Evolutionary conservation across 805 yeast genomes (phyloP), one percentile per base, ranked within the genome.

Genomic region (Ogataea paraovalis): DNA sequence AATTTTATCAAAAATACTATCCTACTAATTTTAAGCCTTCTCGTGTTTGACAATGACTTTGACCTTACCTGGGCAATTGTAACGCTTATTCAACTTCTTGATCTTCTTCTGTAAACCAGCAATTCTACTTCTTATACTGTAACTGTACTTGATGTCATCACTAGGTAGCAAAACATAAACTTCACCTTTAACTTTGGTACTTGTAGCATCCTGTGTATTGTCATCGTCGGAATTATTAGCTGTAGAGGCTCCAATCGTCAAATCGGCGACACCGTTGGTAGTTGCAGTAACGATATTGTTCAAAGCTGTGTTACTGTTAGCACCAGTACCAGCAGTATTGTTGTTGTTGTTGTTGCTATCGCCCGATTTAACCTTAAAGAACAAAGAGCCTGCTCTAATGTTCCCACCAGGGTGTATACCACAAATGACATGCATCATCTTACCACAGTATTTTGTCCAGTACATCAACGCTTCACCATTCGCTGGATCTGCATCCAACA

Each of bases 371-470:
- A 62, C 69, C 58, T 70, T 71, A 66, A 74, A 79, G 49, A 69
- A 70, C 59, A 74, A 75, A 14, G 76, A 74, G 22, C 80, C 80
- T 28, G 80, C 85, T 55, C 86, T 73, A 25, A 85, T 82, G 58
- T 81, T 82, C 19, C 91, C 92, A 48, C 90, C 90, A 5, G 92
- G 92, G 62, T 82, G 86, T 45, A 85, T 84, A 62, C 89, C 89
- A 62, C 91, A 85, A 40, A 85, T 78, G 41, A 85, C 85, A 62
- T 80, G 83, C 87, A 85, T 83, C 53, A 85, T 74, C 45, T 82
- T 78, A 23, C 92, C 92, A 52, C 82, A 71, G 57, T 80, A 83
- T 58, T 79, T 74, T 2, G 88, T 83, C 91, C 91, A 85, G 79
- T 86, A 84, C 21, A 80, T 71, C 27, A 78, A 67, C 44, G 74